A percentile compares a stretch with the other conserved stretches of the same genome.
These are phyloP conservation scores for Pholiota molesta DNA, from an alignment of 768 basidiomycete species.

Conservation along the genomic window DNA sequence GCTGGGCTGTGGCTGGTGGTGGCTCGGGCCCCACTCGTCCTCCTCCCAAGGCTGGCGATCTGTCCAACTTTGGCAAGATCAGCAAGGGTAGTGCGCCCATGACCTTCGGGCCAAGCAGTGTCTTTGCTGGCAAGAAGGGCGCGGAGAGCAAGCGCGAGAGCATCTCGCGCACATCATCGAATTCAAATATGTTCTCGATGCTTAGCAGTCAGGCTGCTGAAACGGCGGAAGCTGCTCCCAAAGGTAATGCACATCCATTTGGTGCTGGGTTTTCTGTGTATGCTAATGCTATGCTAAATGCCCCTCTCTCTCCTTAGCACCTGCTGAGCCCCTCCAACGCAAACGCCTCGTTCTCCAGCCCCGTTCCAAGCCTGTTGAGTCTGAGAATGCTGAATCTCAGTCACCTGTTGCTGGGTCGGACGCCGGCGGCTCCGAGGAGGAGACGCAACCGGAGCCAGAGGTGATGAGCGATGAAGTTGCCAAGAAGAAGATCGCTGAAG, in stretches of 20 bases:
- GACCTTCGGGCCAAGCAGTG: slow-evolving; percentile 83
- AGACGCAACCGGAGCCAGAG: slow-evolving; percentile 39
- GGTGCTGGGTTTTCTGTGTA: not conserved
- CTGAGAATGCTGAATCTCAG: slow-evolving; percentile 40
- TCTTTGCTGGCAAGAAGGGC: slow-evolving; percentile 76
- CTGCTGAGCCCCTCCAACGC: slow-evolving; percentile 59
- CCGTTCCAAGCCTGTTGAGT: slow-evolving; percentile 68
- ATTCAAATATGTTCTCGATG: slow-evolving; percentile 87
- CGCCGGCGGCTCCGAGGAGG: slow-evolving; percentile 53
- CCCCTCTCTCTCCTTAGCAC: slow-evolving; percentile 24
- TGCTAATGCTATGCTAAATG: too few relatives aligned
- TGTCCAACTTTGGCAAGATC: slow-evolving; percentile 89
- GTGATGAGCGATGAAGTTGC: slow-evolving; percentile 68
- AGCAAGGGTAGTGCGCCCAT: slow-evolving; percentile 57
- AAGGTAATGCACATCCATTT: slow-evolving; percentile 40
- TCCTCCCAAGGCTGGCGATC: slow-evolving; percentile 80
- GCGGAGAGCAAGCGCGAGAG: slow-evolving; percentile 64
- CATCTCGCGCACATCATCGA: slow-evolving; percentile 78
- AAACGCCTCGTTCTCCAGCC: slow-evolving; percentile 77
- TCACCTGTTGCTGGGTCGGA: slow-evolving; percentile 51
- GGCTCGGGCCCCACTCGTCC: slow-evolving; percentile 51
- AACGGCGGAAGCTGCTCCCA: slow-evolving; percentile 51
- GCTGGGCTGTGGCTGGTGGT: slow-evolving; percentile 79
- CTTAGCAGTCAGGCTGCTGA: slow-evolving; percentile 62
- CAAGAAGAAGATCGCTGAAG: slow-evolving; percentile 77